Evolutionary conservation across 2,329 filamentous ascomycete genomes (phyloP), one percentile per base, ranked within the genome.

Genomic region (Tolypocladium guangdongense): DNA sequence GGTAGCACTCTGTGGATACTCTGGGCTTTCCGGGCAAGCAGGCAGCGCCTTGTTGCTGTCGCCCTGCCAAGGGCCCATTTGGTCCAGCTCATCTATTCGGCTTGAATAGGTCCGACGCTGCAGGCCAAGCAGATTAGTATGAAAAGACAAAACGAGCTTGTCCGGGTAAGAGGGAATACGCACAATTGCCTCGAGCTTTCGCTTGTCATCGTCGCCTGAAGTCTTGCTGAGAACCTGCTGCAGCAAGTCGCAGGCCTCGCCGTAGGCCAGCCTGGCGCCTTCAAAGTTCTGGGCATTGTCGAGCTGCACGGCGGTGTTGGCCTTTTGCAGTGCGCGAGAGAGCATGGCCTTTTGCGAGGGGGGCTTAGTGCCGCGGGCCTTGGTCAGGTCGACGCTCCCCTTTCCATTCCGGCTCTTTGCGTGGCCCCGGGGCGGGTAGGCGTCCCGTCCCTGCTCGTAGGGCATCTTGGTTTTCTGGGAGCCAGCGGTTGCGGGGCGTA

Each of bases 261-360:
- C 78, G 66, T 99, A 99, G 16, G 92, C 90, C 63, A 90, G 83
- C 65, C 95, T 85, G 20, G 93, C 93, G 41, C 89, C 90, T 66
- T 92, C 88, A 58, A 93, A 92, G 64, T 97, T 96, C 63, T 93
- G 88, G 16, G 90, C 90, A 78, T 96, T 97, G 71, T 99, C 93
- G 41, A 99, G 80, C 60, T 96, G 81, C 30, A 99, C 93, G 24
- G 93, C 93, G 14, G 89, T 92, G 65, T 99, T 96, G 50, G 93
- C 93, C 71, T 96, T 96, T 66, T 95, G 87, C 52, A 99, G 74
- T 0, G 93, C 93, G 62, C 88, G 88, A n/a, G 92, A 96, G 37
- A 99, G 78, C 91, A 97, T 97, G 12, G 86, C 88, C 74, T 96
- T 97, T 67, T 97, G 87, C 1, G 87, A 90, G 16, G 82, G 81